Evolutionary conservation across 2,329 filamentous ascomycete species (phyloP), one percentile per base, ranked within the genome.

Genomic region (Neopestalotiopsis clavispora): DNA sequence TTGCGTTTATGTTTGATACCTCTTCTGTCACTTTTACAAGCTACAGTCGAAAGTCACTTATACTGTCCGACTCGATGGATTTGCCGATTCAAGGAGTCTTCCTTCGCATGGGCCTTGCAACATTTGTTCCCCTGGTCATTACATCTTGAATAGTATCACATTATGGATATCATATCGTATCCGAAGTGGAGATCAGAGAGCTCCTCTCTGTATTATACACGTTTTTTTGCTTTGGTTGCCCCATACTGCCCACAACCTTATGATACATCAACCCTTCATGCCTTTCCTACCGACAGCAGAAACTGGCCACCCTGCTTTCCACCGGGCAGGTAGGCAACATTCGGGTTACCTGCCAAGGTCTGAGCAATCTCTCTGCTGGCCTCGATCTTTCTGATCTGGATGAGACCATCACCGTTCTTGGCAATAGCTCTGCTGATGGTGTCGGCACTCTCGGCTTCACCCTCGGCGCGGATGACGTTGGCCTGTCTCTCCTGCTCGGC

Each of bases 401-500:
- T 93, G 76, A 99, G 86, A 58, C 96, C 96, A 81, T 97, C 95
- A 74, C 96, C 96, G 69, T 90, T 89, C 90, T 97, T 98, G 74
- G 94, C 91, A 75, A 99, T 95, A 23, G 95, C 95, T 85, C 92
- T 96, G 83, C 90, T 92, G 80, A 99, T 98, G 72, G 94, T 97
- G 67, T 99, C 96, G 63, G 96, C 96, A 77, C 92, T 94, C 88
- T 98, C 95, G 74, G 95, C 95, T 84, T 99, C 96, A 80, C 96
- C 96, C 88, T 99, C 96, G 66, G 96, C 96, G 68, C 96, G 90
- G 82, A 99, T 99, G 78, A 99, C 96, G 84, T 96, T 98, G 75
- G 96, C 96, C 85, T 99, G 96, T 77, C 96, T 89, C 86, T 99
- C 96, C 86, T 99, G 96, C 89, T 99, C 96, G 70, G 96, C 96